Evolutionary conservation across 495 filamentous ascomycete genomes (phyloP).

Genomic region (Aspergillus haitiensis): DNA sequence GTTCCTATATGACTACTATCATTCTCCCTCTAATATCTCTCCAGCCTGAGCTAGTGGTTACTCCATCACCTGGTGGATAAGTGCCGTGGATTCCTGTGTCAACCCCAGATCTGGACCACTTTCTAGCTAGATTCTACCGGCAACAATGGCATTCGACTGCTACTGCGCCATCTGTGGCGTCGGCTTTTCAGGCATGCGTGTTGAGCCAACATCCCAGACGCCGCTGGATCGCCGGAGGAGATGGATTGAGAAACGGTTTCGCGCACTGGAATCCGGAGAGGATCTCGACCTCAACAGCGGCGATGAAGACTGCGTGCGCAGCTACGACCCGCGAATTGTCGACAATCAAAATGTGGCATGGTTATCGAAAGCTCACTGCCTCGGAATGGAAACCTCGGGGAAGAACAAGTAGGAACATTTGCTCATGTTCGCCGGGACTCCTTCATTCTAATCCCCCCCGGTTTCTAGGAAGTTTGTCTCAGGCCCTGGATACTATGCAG

Average conservation of each 20-base stretch:
- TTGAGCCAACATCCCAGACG: constrained; percentile 22
- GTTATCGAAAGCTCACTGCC: constrained; percentile 25
- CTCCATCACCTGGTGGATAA: too few relatives aligned
- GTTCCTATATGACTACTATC: neutral
- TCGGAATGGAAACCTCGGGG: constrained; percentile 15
- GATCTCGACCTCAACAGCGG: constrained; percentile 1
- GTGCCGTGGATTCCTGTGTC: neutral
- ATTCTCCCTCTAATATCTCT: neutral
- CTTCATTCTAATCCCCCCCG: neutral
- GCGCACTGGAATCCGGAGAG: constrained; percentile 17
- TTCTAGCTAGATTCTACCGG: neutral
- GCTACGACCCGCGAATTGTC: constrained; percentile 27
- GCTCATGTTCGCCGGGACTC: too few relatives aligned
- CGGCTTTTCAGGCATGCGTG: constrained; percentile 26
- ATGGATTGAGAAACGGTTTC: constrained; percentile 26
- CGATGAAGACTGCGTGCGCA: constrained; percentile 23
- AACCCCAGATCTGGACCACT: neutral
- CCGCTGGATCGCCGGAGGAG: constrained; percentile 21
- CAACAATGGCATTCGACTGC: constrained; percentile 26
- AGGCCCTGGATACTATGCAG: constrained; percentile 27
- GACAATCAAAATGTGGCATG: constrained; percentile 20
- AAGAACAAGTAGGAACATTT: constrained; percentile 15
- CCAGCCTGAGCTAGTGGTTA: neutral
- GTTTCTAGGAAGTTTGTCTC: constrained; percentile 22
- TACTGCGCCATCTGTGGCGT: constrained; percentile 30